phyloP scores from a whole-genome alignment of 2,329 filamentous ascomycete species.

The Cytospora piceicola region DNA sequence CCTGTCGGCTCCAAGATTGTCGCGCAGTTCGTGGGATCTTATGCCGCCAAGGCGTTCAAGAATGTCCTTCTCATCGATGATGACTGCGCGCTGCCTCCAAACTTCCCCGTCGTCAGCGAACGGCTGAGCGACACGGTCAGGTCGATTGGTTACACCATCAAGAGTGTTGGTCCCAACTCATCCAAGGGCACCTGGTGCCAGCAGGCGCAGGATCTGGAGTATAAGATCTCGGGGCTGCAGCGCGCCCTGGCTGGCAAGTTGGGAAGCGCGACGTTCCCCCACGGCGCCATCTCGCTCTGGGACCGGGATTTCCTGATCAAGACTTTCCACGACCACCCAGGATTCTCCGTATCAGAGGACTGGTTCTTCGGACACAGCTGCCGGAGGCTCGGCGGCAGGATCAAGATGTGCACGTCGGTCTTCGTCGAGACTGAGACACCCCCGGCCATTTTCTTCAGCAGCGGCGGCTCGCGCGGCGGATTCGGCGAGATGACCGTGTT shows the following conservation, averaged over 20 bases:
- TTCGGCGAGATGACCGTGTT: constrained; percentile 59
- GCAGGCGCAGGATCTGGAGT: constrained; percentile 56
- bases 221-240: constrained; percentile 53
- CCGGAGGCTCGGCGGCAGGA: constrained; percentile 47
- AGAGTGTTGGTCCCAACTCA: constrained; percentile 44
- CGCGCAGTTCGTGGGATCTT: constrained; percentile 53
- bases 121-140: constrained; percentile 46
- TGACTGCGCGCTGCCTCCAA: constrained; percentile 51
- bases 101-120: constrained; percentile 51
- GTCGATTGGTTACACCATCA: constrained; percentile 55
- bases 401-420: constrained; percentile 52
- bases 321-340: constrained; percentile 52
- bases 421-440: constrained; percentile 57
- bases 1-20: constrained; percentile 54
- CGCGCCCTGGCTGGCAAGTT: constrained; percentile 48
- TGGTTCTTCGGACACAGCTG: constrained; percentile 57
- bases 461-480: constrained; percentile 47
- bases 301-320: constrained; percentile 49
- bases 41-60: constrained; percentile 49
- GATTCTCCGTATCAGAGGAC: constrained; percentile 54
- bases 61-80: constrained; percentile 55
- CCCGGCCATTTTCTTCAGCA: constrained; percentile 46
- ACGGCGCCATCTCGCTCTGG: constrained; percentile 55
- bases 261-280: constrained; percentile 53
- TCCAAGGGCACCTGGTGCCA: constrained; percentile 45